Base-by-base conservation (phyloP, 768 basidiomycete genomes). In the Calocera cornea region DNA sequence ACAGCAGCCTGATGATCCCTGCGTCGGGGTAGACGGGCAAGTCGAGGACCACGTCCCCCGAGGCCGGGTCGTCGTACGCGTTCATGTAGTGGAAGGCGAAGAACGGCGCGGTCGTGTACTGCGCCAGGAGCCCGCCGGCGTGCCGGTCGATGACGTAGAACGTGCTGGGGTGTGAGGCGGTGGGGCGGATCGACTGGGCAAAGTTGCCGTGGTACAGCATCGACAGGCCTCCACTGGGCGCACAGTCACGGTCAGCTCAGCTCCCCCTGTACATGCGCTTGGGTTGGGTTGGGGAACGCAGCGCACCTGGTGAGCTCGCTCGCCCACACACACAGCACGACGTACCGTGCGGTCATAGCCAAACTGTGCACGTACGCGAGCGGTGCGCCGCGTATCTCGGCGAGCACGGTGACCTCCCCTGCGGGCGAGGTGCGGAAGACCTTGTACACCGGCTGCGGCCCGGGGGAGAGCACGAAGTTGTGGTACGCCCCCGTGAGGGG, bases 21-120 rank as follows among this genome's bases (percentile, higher is more conserved):
- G 75, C 70, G 64, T 78, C 74, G 24, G 75, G 66, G 70, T 78
- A 80, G 11, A 74, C 71, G 1, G 77, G 72, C 38, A 80, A 71
- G 69, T 80, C 78, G 22, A 79, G 74, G 38, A 77, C 24, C 63
- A 79, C 71, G 68, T 77, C 76, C 14, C 31, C 54, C 36, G 73
- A 71, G 2, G 69, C 69, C 24, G 72, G 67, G 49, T 76, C 73
- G 41, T 80, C 79, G 75, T 76, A 80, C 0, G 79, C 76, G n/a
- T 80, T 80, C 68, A 79, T 17, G 31, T 72, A 69, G 66, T 80
- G 79, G 72, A 80, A 80, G 66, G 72, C 74, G 70, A 79, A 80
- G 72, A 79, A 80, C 0, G 78, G 74, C 54, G 74, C 72, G 24
- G 73, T 75, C 66, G 74, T 73, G 70, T 79, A 80, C 66, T 75